Evolutionary conservation across 2,329 filamentous ascomycete species (phyloP).

Genomic region (Ascochyta fabae): DNA sequence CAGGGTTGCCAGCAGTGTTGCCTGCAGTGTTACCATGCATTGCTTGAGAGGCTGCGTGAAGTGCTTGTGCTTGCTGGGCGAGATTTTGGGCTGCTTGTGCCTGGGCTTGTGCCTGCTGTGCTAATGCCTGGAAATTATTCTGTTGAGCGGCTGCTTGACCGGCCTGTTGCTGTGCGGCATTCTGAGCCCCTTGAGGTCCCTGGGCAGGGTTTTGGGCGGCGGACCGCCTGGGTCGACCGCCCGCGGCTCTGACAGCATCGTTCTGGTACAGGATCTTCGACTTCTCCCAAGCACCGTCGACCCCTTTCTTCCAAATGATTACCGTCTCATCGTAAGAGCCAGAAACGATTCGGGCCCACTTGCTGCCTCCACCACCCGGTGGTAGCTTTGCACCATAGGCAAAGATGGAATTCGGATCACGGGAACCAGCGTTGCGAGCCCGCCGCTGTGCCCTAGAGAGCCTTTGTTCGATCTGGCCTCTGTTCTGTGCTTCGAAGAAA

Average conservation of each 20-base stretch:
- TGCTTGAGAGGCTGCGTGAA: conserved; percentile 44
- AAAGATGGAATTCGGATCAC: conserved; percentile 75
- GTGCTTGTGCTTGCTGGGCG: conserved; percentile 44
- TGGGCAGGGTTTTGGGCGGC: conserved; percentile 29
- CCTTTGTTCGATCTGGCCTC: conserved; percentile 50
- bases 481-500: conserved; percentile 67
- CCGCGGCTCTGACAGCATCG: conserved; percentile 63
- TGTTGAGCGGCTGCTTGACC: conserved; percentile 19
- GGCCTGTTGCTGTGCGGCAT: conserved; percentile 25
- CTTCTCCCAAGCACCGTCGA: conserved; percentile 82
- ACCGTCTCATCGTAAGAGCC: conserved; percentile 96
- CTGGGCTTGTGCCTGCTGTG: conserved; percentile 47
- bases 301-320: conserved; percentile 90
- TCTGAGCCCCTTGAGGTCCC: conserved; percentile 19
- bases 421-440: conserved; percentile 71
- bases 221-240: conserved; percentile 48
- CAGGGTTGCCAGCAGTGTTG: conserved; percentile 15
- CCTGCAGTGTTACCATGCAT: conserved; percentile 28
- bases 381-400: conserved; percentile 86
- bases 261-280: conserved; percentile 78
- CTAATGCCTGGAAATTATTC: conserved; percentile 42
- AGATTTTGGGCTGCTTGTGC: conserved; percentile 45
- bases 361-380: conserved; percentile 86
- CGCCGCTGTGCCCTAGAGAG: conserved; percentile 45
- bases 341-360: conserved; percentile 92